A percentile compares a stretch with the other conserved stretches of the same genome.
Evolutionary conservation across 768 basidiomycete genomes (phyloP).

Genomic region (Suillus cothurnatus): DNA sequence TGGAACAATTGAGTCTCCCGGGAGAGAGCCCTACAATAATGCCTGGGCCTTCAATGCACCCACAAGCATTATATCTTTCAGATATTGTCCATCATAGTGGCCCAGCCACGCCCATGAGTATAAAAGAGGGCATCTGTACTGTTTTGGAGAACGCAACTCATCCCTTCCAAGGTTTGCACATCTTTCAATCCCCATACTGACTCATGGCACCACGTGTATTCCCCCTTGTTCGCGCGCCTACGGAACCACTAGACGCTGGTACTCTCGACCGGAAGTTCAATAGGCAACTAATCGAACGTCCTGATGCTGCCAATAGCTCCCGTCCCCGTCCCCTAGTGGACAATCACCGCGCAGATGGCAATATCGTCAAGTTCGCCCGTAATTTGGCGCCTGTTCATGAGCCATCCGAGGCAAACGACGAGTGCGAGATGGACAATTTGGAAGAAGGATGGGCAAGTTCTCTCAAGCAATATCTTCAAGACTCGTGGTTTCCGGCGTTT

Average conservation of each 20-base stretch:
- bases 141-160: not conserved
- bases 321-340: not conserved
- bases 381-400: not conserved
- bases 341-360: not conserved
- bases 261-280: not conserved
- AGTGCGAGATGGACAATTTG: not conserved
- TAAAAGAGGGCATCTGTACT: not conserved
- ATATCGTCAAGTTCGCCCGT: not conserved
- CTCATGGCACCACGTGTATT: not conserved
- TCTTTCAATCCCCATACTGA: not conserved
- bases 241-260: not conserved
- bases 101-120: not conserved
- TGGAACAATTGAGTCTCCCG: constrained; percentile 1
- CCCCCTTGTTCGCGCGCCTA: not conserved
- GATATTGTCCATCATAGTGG: not conserved
- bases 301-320: not conserved
- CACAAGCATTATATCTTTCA: not conserved
- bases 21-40: not conserved
- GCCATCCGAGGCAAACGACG: not conserved
- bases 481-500: constrained; percentile 17
- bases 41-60: not conserved
- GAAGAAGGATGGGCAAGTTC: not conserved
- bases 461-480: constrained; percentile 11
- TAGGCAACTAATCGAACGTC: not conserved
- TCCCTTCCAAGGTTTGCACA: not conserved